Base-by-base conservation (phyloP, 139 green algal genomes). In the Micractinium sp. region DNA sequence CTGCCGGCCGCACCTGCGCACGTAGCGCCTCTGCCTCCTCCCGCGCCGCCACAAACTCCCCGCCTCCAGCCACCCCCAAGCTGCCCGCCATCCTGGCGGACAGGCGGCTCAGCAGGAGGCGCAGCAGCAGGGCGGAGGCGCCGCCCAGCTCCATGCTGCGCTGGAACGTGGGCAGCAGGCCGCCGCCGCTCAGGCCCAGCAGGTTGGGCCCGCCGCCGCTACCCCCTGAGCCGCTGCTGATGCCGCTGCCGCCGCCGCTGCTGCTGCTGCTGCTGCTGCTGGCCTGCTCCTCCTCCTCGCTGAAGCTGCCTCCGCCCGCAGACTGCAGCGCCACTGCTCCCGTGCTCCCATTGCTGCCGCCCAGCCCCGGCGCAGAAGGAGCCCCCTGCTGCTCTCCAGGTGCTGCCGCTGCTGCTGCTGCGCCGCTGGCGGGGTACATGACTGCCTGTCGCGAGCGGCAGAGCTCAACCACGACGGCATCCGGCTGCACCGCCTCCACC, bases 381-480 rank as follows among this genome's bases (percentile, higher is more conserved):
- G 47, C 33, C 29, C 39, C 15, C 66, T 63, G 35, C 38, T 66
- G 38, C 71, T n/a, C 2, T 2, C 31, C 41, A 25, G 27, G 20
- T 66, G 41, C 39, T 22, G 38, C 78, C 41, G 56, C 56, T 60
- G 56, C 56, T 87, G 82, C 36, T n/a, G 36, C 23, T 86, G 41
- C 35, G 56, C 18, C 33, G 33, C 33, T 83, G 29, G 53, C 2
- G 31, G 81, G 81, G 23, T 93, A 93, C 81, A 97, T 88, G 19
- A 93, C 77, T 0, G 91, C 93, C 3, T 93, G 90, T 27, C 96
- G 90, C 81, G 91, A 95, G 16, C 91, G 88, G 80, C 96, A 98
- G 35, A 98, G 91, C 91, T 97, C 96, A 36, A 98, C 95, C 13
- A 98, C 95, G 36, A 98, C 94, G 15, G 74, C 89, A 20, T 97